Evolutionary conservation across 2,329 filamentous ascomycete species (phyloP).

Genomic region (Lachnellula occidentalis): DNA sequence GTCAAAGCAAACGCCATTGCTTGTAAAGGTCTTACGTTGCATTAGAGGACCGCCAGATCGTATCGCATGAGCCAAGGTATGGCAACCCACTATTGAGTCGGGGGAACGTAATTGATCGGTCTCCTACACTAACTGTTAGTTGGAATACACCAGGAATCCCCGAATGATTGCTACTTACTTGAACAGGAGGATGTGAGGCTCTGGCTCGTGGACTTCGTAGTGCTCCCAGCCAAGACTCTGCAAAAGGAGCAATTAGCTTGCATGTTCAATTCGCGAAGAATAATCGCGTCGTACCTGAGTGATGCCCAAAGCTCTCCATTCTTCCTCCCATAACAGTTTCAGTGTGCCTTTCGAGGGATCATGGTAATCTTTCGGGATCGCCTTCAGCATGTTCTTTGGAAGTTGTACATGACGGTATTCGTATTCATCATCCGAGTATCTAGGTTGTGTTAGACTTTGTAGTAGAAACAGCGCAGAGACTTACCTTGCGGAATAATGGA

Average conservation of each 20-base stretch:
- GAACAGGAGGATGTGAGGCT: constrained; percentile 97
- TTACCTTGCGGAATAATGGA: constrained; percentile 92
- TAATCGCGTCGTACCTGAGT: constrained; percentile 66
- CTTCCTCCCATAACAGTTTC: constrained; percentile 96
- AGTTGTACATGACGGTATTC: constrained; percentile 98
- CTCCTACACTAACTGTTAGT: constrained; percentile 24
- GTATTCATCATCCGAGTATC: constrained; percentile 87
- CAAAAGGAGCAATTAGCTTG: constrained; percentile 7
- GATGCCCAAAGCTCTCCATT: constrained; percentile 95
- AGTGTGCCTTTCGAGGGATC: constrained; percentile 83
- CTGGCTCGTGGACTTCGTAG: constrained; percentile 97
- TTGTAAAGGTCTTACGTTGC: constrained; percentile 22
- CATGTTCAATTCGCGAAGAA: not conserved
- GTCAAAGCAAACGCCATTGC: constrained; percentile 27
- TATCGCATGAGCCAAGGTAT: constrained; percentile 12
- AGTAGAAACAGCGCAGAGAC: constrained; percentile 23
- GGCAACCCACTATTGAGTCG: constrained; percentile 20
- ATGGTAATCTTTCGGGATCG: constrained; percentile 91
- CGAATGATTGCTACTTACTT: constrained; percentile 59
- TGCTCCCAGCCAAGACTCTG: constrained; percentile 99
- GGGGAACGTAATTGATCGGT: constrained; percentile 25
- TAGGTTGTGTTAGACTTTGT: constrained; percentile 36
- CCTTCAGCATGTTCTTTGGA: constrained; percentile 97
- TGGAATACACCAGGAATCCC: not conserved
- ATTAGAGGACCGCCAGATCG: constrained; percentile 23